phyloP scores from a whole-genome alignment of 2,329 filamentous ascomycete species.

The Fusarium globosum region DNA sequence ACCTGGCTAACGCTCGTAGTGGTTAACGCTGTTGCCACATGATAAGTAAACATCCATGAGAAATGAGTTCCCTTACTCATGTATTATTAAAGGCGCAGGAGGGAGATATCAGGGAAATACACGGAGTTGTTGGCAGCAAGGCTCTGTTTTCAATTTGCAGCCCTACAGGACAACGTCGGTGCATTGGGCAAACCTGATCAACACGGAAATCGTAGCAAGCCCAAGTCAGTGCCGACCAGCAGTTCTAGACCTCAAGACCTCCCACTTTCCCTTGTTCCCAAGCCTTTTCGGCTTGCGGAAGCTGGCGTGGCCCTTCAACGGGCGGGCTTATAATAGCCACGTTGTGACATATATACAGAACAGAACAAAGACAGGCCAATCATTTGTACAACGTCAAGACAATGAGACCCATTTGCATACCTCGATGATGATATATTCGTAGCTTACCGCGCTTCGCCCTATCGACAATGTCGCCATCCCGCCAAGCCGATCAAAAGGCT shows the following conservation, averaged over 20 bases:
- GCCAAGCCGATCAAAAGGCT: conserved; percentile 29
- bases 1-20: conserved; percentile 24
- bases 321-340: not conserved
- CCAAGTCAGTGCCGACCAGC: conserved; percentile 31
- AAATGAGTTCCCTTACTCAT: not conserved
- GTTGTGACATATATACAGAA: not conserved
- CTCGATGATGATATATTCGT: conserved; percentile 4
- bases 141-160: conserved; percentile 1
- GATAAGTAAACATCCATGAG: not conserved
- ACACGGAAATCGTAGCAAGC: conserved; percentile 8
- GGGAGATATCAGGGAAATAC: not conserved
- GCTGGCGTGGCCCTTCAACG: conserved; percentile 20
- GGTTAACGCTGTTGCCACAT: conserved; percentile 24
- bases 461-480: conserved; percentile 38
- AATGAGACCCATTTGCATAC: conserved; percentile 6
- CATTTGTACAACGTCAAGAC: conserved; percentile 6
- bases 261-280: conserved; percentile 1
- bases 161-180: not conserved
- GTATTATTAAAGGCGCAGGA: not conserved
- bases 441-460: conserved; percentile 36
- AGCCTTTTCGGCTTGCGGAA: conserved; percentile 4
- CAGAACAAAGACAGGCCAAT: conserved; percentile 16
- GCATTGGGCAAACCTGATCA: conserved; percentile 8
- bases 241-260: conserved; percentile 32
- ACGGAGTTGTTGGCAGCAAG: not conserved